Evolutionary conservation across 2,329 filamentous ascomycete genomes (phyloP), one percentile per base, ranked within the genome.

Genomic region (Cladosporium colombiae): DNA sequence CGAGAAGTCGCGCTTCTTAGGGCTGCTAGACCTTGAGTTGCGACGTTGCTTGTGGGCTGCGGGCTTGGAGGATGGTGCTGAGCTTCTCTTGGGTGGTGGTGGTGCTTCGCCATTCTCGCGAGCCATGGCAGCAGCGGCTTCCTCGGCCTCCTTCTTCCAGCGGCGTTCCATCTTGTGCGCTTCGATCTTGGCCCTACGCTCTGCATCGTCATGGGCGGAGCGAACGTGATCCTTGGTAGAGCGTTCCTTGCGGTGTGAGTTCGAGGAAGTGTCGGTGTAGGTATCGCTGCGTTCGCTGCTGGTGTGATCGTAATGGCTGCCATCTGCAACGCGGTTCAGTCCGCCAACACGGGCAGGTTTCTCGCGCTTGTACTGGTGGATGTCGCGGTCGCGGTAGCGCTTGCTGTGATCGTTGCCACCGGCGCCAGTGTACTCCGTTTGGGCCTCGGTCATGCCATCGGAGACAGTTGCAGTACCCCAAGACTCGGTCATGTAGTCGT

Each of bases 311-410:
- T 92, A 96, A 70, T 87, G 82, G 67, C 88, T 91, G 67, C 89
- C 91, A 71, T 97, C 94, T 52, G 89, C 85, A 70, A 90, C 84
- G 72, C 89, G 89, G 80, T 98, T 98, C 77, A 98, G 81, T 23
- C 94, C 94, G 40, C 94, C 94, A 1, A 98, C 93, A 61, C 91
- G 86, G 0, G 94, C 94, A 1, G 92, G 83, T 77, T 89, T 91
- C 80, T 98, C 94, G 74, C 92, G 85, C 27, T 93, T 91, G 82
- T 98, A 98, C 37, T 87, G 87, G 66, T 90, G 87, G 65, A 98
- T 86, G 67, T 95, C 89, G 56, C 78, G 78, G 70, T 84, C 82
- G 71, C 85, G 84, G 75, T 85, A 84, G 66, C 83, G 79, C 69
- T 84, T 83, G 68, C 79, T 79, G 78, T 82, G 63, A 50, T 72